A percentile compares a stretch with the other conserved stretches of the same genome.
These are phyloP conservation scores for Oryza brachyantha DNA, from an alignment of 176 grass and related monocot genomes.

Conservation along the genomic window DNA sequence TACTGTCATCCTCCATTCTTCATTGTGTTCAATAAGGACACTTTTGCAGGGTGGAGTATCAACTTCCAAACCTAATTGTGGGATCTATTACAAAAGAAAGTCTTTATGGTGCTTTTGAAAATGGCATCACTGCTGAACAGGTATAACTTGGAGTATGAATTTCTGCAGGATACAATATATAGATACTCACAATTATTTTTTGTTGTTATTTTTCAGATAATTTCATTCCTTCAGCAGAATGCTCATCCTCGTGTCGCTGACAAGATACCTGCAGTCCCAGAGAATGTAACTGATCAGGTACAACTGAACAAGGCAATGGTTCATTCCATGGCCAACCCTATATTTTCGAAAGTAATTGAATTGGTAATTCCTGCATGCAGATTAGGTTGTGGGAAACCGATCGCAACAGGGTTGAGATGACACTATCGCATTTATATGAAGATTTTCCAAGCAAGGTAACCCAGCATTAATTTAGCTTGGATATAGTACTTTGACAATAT, in stretches of 20 bases:
- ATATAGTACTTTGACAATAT: neutral
- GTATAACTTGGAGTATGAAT: slow-evolving; percentile 35
- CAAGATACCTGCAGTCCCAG: slow-evolving; percentile 62
- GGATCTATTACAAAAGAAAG: slow-evolving; percentile 96
- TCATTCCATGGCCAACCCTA: neutral
- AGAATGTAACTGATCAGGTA: slow-evolving; percentile 93
- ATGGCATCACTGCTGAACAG: slow-evolving; percentile 90
- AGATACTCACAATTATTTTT: neutral
- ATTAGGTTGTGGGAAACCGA: slow-evolving; percentile 92
- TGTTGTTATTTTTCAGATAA: slow-evolving; percentile 48
- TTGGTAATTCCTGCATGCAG: slow-evolving; percentile 35
- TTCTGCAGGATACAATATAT: neutral
- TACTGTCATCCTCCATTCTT: slow-evolving; percentile 6
- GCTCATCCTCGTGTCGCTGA: slow-evolving; percentile 78
- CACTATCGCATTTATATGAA: slow-evolving; percentile 67
- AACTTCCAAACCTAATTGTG: slow-evolving; percentile 87
- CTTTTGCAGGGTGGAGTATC: slow-evolving; percentile 77
- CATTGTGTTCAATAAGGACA: neutral
- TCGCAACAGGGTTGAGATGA: slow-evolving; percentile 78
- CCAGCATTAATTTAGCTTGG: neutral
- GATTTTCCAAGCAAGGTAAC: slow-evolving; percentile 91
- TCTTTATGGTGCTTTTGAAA: slow-evolving; percentile 89
- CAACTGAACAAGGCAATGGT: neutral
- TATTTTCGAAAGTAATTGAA: neutral
- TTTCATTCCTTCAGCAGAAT: slow-evolving; percentile 92